These are phyloP conservation scores for Beta vulgaris DNA, from an alignment of 148 eudicot species.

Conservation along the genomic window DNA sequence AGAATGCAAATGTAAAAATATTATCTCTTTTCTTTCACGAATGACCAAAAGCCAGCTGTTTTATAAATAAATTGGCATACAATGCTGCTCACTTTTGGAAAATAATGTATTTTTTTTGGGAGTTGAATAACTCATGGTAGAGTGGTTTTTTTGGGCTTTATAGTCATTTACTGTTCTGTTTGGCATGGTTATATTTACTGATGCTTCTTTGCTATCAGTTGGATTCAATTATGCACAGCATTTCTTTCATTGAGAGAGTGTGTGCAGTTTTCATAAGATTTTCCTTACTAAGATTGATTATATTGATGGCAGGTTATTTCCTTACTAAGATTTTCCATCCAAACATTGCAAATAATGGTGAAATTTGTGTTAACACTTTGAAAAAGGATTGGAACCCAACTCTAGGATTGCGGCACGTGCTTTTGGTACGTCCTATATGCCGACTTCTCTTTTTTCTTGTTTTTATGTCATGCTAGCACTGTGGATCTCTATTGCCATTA, in stretches of 20 bases:
- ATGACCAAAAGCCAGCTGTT: too few species aligned
- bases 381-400: slow-evolving; percentile 96
- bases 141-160: background rate
- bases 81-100: too few species aligned
- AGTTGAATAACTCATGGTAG: background rate
- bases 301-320: slow-evolving; percentile 61
- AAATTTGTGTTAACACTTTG: slow-evolving; percentile 90
- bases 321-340: slow-evolving; percentile 96
- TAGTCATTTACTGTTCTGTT: background rate
- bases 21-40: too few species aligned
- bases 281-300: too few species aligned
- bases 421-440: slow-evolving; percentile 45
- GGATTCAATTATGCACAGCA: background rate
- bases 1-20: too few species aligned
- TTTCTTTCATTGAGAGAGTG: background rate
- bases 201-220: background rate
- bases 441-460: background rate
- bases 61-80: too few species aligned
- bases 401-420: slow-evolving; percentile 86
- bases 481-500: background rate
- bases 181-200: background rate
- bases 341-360: slow-evolving; percentile 78
- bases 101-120: background rate
- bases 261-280: too few species aligned
- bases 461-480: background rate